Base-by-base conservation (phyloP, 139 green algal species). In the Micromonas pusilla region DNA sequence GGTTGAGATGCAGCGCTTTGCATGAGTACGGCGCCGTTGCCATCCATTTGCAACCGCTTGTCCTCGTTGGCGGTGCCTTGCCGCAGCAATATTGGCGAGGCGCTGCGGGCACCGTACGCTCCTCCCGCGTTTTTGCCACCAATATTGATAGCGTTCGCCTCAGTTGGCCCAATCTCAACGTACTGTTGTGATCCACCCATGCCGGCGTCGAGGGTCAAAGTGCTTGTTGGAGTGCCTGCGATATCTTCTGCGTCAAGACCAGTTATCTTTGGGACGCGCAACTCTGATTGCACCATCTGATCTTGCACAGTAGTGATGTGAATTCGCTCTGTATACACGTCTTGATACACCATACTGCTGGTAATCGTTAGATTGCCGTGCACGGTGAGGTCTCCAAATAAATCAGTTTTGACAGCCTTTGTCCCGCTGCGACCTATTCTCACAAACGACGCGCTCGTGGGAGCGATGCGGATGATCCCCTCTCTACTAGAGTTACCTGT, bases 341-440 rank as follows among this genome's bases (percentile, higher is more conserved):
- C 30, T 30, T 52, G 16, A 25, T 75, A 75, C 32, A 54, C 33
- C 32, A 57, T 28, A 9, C 28, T 31, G 28, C 28, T 57, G 6
- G 67, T 75, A 6, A 25, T 31, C 20, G 33, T 25, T 9, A 75
- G 23, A 25, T 57, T 25, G 67, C 67, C 67, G 67, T 75, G 67
- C 25, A 75, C 33, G 28, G 28, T 75, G 28, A 75, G 16, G 30
- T 75, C 67, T 28, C 67, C 67, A 54, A 75, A 75, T 13, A 75
- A 52, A 25, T 75, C 67, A 9, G 30, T 53, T 31, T 52, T 19
- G 9, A 75, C 67, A 25, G 23, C 9, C 23, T 53, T 52, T 19
- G 19, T 53, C 67, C 31, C 30, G 32, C 67, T 75, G 9, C 25
- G 31, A 6, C 67, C 67, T 6, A 75, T 75, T 28, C 32, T 6